Conservation (phyloP, 2,329 filamentous ascomycete species). For the Talaromyces rugulosus region DNA sequence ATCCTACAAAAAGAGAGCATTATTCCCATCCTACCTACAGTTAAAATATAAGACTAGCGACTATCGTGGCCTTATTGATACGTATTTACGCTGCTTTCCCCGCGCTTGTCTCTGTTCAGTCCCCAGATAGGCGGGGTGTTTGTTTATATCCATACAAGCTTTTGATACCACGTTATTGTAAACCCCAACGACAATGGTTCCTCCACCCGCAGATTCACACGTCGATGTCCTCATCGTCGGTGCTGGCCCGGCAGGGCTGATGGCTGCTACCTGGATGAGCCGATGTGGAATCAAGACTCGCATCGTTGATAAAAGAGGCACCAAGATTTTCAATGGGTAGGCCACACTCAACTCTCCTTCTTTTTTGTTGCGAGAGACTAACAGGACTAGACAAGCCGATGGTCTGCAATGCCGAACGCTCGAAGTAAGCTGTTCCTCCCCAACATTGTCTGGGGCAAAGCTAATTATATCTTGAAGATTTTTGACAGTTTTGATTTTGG, state of each 20-base stretch:
- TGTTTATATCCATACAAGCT: not conserved
- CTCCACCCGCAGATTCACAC: conserved; percentile 22
- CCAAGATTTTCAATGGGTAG: conserved; percentile 27
- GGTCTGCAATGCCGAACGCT: conserved; percentile 48
- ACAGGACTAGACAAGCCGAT: conserved; percentile 37
- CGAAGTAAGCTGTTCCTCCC: conserved; percentile 42
- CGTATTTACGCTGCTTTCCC: too few relatives aligned
- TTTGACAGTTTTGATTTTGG: conserved; percentile 55
- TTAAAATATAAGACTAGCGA: too few relatives aligned
- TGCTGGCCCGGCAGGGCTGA: conserved; percentile 48
- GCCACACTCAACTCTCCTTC: conserved; percentile 6
- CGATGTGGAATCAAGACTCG: conserved; percentile 46
- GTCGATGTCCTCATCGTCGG: conserved; percentile 44
- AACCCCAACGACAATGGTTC: not conserved
- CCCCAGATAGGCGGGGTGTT: too few relatives aligned
- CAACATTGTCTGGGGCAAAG: not conserved
- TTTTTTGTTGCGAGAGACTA: not conserved
- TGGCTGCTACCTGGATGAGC: conserved; percentile 49
- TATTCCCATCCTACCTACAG: too few relatives aligned
- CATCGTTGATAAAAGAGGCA: conserved; percentile 44
- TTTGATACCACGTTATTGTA: not conserved
- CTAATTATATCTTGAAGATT: not conserved
- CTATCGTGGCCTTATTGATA: too few relatives aligned
- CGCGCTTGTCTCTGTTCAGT: too few relatives aligned
- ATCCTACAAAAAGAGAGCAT: too few relatives aligned